Conservation (phyloP, 805 yeast species). For the Ogataea allantospora region DNA sequence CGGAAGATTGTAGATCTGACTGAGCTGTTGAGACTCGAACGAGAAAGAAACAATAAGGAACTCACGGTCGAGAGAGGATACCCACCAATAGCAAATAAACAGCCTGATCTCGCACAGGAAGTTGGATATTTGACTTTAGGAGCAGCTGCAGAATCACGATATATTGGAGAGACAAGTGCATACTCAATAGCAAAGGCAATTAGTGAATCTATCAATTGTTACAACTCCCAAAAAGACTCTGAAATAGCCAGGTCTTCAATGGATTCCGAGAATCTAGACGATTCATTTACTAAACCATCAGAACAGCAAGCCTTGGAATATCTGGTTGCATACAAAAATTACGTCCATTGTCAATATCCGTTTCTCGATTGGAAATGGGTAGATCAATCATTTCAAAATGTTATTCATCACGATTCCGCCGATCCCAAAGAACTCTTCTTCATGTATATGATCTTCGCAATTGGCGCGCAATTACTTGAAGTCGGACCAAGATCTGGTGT, state of each 20-base stretch:
- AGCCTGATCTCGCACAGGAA: background rate
- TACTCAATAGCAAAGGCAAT: background rate
- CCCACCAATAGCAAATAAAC: background rate
- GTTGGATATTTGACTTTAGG: background rate
- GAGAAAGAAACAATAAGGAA: background rate
- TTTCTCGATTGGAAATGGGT: constrained; percentile 32
- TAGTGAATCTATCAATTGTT: background rate
- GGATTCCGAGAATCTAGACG: too few species aligned
- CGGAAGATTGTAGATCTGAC: background rate
- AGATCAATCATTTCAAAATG: background rate
- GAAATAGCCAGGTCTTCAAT: too few species aligned
- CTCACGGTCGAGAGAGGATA: background rate
- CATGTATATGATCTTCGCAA: background rate
- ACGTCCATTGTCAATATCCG: constrained; percentile 38
- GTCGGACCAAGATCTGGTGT: background rate
- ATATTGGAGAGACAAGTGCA: background rate
- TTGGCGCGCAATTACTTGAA: background rate
- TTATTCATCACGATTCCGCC: constrained; percentile 1
- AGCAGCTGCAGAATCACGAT: background rate
- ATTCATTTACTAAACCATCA: background rate
- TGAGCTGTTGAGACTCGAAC: background rate
- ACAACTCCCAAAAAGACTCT: background rate
- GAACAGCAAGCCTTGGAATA: background rate
- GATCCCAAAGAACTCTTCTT: constrained; percentile 25
- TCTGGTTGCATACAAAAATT: constrained; percentile 22